These are phyloP conservation scores for Colletotrichum lentis DNA, from an alignment of 2,329 filamentous ascomycete species.

Conservation along the genomic window DNA sequence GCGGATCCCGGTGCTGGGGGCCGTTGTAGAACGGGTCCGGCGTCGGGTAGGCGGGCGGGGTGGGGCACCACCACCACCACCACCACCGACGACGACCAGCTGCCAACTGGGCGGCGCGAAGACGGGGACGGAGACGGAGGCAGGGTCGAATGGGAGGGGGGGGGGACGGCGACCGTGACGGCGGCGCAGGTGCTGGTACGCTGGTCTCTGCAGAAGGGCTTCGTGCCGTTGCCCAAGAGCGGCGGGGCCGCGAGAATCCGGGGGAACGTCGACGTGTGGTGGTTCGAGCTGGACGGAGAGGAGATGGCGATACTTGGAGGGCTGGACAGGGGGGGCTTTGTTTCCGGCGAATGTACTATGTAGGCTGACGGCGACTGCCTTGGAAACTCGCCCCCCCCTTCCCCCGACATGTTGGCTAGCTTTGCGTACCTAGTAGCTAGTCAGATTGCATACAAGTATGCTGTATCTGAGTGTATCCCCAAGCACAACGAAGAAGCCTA, in stretches of 20 bases:
- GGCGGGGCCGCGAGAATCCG: conserved; percentile 65
- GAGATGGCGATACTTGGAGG: conserved; percentile 61
- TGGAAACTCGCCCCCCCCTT: not conserved
- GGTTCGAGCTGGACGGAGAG: conserved; percentile 63
- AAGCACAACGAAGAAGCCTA: conserved; percentile 3
- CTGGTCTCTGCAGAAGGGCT: conserved; percentile 74
- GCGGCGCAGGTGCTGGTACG: conserved; percentile 73
- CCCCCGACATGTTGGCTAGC: too few species aligned
- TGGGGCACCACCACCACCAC: not conserved
- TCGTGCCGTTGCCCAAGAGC: conserved; percentile 74
- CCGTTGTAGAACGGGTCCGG: conserved; percentile 8
- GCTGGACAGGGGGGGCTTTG: conserved; percentile 45
- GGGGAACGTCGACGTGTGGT: conserved; percentile 68
- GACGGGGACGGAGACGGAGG: conserved; percentile 37
- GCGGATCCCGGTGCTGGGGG: conserved; percentile 63
- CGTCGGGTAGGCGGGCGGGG: not conserved
- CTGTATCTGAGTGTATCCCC: not conserved
- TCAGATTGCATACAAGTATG: too few species aligned
- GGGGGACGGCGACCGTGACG: conserved; percentile 63
- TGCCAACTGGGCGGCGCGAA: conserved; percentile 39
- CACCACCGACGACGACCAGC: not conserved
- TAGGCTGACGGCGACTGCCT: conserved; percentile 25
- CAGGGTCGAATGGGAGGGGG: conserved; percentile 52
- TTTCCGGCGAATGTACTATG: conserved; percentile 48
- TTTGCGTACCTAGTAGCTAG: too few species aligned